Conservation (phyloP, 2,329 filamentous ascomycete genomes). For the Teratosphaeria destructans region DNA sequence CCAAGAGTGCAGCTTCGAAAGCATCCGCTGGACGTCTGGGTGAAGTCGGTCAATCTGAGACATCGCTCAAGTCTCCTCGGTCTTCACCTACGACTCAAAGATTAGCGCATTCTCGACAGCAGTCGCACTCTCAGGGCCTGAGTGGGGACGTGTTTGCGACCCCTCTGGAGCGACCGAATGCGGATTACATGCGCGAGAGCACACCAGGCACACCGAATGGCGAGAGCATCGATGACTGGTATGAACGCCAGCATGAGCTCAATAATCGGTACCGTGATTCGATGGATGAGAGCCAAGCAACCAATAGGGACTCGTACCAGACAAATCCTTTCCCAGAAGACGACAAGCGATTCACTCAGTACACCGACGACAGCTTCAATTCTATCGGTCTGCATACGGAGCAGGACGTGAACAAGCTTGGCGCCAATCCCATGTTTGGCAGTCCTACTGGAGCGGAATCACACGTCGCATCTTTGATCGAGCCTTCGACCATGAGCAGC, state of each 20-base stretch:
- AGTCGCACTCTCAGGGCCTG: conserved; percentile 36
- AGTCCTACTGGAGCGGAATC: conserved; percentile 69
- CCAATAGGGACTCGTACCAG: conserved; percentile 29
- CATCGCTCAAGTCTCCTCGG: conserved; percentile 49
- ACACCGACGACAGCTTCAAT: conserved; percentile 47
- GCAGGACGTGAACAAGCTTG: conserved; percentile 57
- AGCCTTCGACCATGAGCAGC: conserved; percentile 62
- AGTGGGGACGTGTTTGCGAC: conserved; percentile 33
- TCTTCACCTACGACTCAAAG: conserved; percentile 49
- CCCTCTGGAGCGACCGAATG: conserved; percentile 27
- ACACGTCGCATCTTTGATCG: conserved; percentile 79
- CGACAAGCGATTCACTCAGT: conserved; percentile 38
- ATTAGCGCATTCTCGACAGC: conserved; percentile 40
- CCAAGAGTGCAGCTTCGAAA: conserved; percentile 28
- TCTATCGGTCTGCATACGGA: conserved; percentile 42
- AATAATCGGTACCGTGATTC: conserved; percentile 45
- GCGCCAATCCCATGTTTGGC: conserved; percentile 60
- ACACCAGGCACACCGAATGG: conserved; percentile 16
- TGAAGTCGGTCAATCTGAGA: conserved; percentile 40
- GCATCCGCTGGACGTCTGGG: conserved; percentile 53
- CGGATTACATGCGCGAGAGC: conserved; percentile 38
- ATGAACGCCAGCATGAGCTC: conserved; percentile 44
- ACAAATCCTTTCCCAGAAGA: conserved; percentile 46
- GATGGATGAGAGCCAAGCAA: conserved; percentile 7
- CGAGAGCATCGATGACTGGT: conserved; percentile 39